These are phyloP conservation scores for Fusarium sp. DNA, from an alignment of 2,329 filamentous ascomycete species.

Conservation along the genomic window DNA sequence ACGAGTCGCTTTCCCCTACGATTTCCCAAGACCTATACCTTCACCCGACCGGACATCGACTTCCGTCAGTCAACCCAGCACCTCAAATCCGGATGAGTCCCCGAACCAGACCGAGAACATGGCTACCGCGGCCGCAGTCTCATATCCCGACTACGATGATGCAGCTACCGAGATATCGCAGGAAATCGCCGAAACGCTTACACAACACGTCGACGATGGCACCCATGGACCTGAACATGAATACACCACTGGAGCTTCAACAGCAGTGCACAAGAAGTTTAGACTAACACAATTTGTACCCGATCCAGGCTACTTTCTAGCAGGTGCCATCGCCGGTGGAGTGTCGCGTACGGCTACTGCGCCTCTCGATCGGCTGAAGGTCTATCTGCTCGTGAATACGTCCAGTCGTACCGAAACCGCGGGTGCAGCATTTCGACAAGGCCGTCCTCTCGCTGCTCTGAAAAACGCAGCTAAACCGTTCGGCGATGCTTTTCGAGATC, in stretches of 20 bases:
- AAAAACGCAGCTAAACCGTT: slow-evolving; percentile 76
- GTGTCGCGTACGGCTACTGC: slow-evolving; percentile 95
- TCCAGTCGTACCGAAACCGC: slow-evolving; percentile 60
- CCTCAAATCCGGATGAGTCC: slow-evolving; percentile 27
- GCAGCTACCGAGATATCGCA: slow-evolving; percentile 39
- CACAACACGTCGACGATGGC: slow-evolving; percentile 48
- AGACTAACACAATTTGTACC: slow-evolving; percentile 76
- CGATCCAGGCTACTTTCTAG: slow-evolving; percentile 96
- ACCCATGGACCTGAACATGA: slow-evolving; percentile 43
- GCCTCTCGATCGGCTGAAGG: slow-evolving; percentile 95
- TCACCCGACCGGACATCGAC: slow-evolving; percentile 36
- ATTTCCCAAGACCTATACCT: slow-evolving; percentile 46
- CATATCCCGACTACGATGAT: slow-evolving; percentile 36
- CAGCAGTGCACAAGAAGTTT: slow-evolving; percentile 54
- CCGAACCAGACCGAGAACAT: slow-evolving; percentile 24
- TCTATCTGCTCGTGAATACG: slow-evolving; percentile 95
- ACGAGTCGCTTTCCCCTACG: slow-evolving; percentile 67
- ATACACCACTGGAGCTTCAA: slow-evolving; percentile 47
- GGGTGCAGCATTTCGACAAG: slow-evolving; percentile 74
- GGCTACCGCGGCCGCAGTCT: slow-evolving; percentile 30
- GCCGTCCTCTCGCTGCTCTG: slow-evolving; percentile 71
- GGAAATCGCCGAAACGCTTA: slow-evolving; percentile 34
- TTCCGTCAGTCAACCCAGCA: slow-evolving; percentile 11
- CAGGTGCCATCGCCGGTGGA: slow-evolving; percentile 92
- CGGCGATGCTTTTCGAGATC: slow-evolving; percentile 74